Evolutionary conservation across 208 protist species (phyloP).

Genomic region (Acanthamoeba polyphaga): DNA sequence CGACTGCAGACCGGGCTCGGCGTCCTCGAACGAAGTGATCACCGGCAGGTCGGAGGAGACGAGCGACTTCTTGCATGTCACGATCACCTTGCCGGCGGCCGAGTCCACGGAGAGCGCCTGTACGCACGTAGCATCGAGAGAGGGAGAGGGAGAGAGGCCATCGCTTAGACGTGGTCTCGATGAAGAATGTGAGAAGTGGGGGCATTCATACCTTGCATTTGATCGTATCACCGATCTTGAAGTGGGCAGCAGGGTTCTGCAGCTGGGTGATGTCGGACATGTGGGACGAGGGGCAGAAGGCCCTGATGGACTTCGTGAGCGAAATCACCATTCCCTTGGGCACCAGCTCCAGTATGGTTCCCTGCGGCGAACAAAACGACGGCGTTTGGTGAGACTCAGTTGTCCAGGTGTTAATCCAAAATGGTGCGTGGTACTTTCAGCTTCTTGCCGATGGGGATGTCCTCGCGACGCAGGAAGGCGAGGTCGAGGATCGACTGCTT

Average conservation of each 20-base stretch:
- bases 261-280: slow-evolving; percentile 68
- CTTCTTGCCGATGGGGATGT: slow-evolving; percentile 55
- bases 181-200: not conserved
- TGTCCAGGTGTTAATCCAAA: too few species aligned
- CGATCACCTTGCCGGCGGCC: slow-evolving; percentile 11
- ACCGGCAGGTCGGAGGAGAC: slow-evolving; percentile 65
- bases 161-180: not conserved
- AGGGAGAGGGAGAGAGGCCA: too few species aligned
- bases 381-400: not conserved
- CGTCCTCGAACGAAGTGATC: slow-evolving; percentile 67
- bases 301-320: slow-evolving; percentile 16
- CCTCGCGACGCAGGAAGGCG: slow-evolving; percentile 52
- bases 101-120: slow-evolving; percentile 18
- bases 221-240: slow-evolving; percentile 34
- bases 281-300: slow-evolving; percentile 3
- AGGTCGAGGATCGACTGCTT: slow-evolving; percentile 55
- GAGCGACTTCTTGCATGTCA: slow-evolving; percentile 62
- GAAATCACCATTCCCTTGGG: slow-evolving; percentile 26
- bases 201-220: slow-evolving; percentile 46
- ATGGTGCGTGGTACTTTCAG: not conserved
- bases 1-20: slow-evolving; percentile 22
- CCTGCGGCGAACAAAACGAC: slow-evolving; percentile 3
- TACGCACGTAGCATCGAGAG: not conserved
- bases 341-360: not conserved
- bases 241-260: slow-evolving; percentile 37